Base-by-base conservation (phyloP, 352 stramenopile species). In the Phytopythium kandeliae region DNA sequence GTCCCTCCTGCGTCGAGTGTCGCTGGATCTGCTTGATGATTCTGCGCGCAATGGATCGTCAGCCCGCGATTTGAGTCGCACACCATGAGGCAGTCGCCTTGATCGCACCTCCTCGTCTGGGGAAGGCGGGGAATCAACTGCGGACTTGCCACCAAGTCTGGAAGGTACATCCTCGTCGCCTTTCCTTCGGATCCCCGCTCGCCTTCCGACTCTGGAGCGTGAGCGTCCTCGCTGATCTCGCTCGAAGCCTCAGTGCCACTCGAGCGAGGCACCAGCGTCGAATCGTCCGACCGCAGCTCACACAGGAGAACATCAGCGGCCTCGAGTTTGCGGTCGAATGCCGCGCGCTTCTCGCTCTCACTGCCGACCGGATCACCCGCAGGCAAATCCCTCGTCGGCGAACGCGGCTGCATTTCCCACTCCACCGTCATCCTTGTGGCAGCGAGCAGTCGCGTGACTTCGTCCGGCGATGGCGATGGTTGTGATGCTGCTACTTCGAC, bases 291-390 rank as follows among this genome's bases (percentile, higher is more conserved):
- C 42, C 83, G 69, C 48, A 71, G 64, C 24, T 75, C 74, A 5
- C 68, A 57, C 42, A 91, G 37, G 13, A 87, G 55, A 2, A 50
- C 51, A 46, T 91, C 79, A 6, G 77, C 73, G 17, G 71, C 70
- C 37, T 85, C 67, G 11, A 91, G 67, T 34, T 85, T 78, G 12
- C 57, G 63, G 42, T 86, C 74, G 44, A 91, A 87, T 21, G 61
- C 54, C 5, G 69, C 24, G 1, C 64, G 62, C 31, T 60, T 67
- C 3, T 50, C 65, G 16, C 79, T 65, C 0, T 55, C 24, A 38
- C 68, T 57, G 24, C 69, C 50, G 5, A 67, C 22, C 1, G 54
- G 12, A 9, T 4, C 4, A 24, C 54, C 7, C 41, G 65, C 37
- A 67, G 58, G 62, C 25, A 47, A 38, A 26, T 28, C 70, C 78